Evolutionary conservation across 345 rosid species (phyloP).

Genomic region (Angophora floribunda): DNA sequence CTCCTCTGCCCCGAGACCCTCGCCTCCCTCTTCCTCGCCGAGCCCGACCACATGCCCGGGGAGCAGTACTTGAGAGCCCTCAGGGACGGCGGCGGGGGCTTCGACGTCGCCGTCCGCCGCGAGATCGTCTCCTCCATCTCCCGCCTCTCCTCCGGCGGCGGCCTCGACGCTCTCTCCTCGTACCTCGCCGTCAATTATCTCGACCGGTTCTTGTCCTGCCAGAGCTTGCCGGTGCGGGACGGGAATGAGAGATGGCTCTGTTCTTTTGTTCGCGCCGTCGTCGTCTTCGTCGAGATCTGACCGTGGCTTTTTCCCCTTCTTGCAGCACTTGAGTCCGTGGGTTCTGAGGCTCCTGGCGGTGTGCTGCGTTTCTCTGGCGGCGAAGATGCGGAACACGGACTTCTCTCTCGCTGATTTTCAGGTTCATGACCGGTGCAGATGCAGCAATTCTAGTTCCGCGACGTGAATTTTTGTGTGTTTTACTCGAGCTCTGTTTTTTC

Average conservation of each 20-base stretch:
- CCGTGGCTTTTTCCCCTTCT: neutral
- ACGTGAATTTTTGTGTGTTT: neutral
- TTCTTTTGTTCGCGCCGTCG: neutral
- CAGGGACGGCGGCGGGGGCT: slow-evolving; percentile 23
- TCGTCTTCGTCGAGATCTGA: neutral
- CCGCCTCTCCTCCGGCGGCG: slow-evolving; percentile 14
- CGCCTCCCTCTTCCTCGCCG: slow-evolving; percentile 44
- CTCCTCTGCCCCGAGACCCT: neutral
- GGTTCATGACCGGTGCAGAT: slow-evolving; percentile 11
- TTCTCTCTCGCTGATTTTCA: slow-evolving; percentile 23
- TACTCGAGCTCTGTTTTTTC: neutral
- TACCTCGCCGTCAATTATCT: slow-evolving; percentile 78
- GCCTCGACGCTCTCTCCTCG: slow-evolving; percentile 31
- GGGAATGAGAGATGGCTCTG: neutral
- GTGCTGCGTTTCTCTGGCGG: slow-evolving; percentile 63
- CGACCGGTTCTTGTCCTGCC: slow-evolving; percentile 65
- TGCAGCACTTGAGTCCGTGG: slow-evolving; percentile 37
- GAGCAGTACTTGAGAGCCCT: slow-evolving; percentile 18
- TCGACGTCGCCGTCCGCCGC: slow-evolving; percentile 29
- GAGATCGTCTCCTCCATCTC: slow-evolving; percentile 34
- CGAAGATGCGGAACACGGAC: slow-evolving; percentile 53
- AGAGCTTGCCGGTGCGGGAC: slow-evolving; percentile 38
- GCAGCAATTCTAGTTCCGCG: neutral
- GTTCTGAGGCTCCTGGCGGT: slow-evolving; percentile 47
- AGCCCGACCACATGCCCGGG: slow-evolving; percentile 62